These are phyloP conservation scores for Bromus sterilis DNA, from an alignment of 176 grass and related monocot genomes.

Conservation along the genomic window DNA sequence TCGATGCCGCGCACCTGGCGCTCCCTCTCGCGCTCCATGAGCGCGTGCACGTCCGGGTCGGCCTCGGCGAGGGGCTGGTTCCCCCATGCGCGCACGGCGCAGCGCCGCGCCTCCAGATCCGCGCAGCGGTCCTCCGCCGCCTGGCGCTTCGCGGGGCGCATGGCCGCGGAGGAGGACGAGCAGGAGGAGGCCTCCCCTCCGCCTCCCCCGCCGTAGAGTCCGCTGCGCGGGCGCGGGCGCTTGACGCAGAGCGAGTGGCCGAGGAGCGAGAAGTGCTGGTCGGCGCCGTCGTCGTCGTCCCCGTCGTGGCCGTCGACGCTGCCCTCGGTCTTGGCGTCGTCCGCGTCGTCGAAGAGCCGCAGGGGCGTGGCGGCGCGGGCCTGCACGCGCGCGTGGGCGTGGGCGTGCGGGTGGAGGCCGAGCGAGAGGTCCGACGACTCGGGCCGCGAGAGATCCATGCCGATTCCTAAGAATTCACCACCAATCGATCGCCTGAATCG, in stretches of 20 bases:
- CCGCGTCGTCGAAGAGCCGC: conserved; percentile 38
- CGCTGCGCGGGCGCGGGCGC: conserved; percentile 58
- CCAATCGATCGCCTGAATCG: not conserved
- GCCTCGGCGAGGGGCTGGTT: conserved; percentile 67
- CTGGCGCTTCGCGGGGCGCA: conserved; percentile 39
- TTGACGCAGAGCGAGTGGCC: conserved; percentile 85
- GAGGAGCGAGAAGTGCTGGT: conserved; percentile 65
- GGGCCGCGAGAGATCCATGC: conserved; percentile 61
- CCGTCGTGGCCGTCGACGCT: not conserved
- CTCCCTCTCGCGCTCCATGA: conserved; percentile 75
- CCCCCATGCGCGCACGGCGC: conserved; percentile 64
- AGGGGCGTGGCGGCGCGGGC: conserved; percentile 17
- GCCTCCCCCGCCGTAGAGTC: conserved; percentile 4
- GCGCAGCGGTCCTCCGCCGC: conserved; percentile 14
- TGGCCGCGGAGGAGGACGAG: conserved; percentile 48
- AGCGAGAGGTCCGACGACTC: conserved; percentile 77
- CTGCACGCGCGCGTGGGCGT: conserved; percentile 14
- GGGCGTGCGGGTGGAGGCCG: conserved; percentile 42
- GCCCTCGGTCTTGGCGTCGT: conserved; percentile 28
- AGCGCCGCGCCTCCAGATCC: conserved; percentile 55
- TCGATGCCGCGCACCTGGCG: conserved; percentile 94
- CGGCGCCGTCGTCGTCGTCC: conserved; percentile 18
- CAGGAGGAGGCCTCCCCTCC: conserved; percentile 41
- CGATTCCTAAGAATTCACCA: not conserved
- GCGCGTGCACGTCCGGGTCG: conserved; percentile 64